Conservation (phyloP, 176 grass and related monocot species). For the Eragrostis nindensis region DNA sequence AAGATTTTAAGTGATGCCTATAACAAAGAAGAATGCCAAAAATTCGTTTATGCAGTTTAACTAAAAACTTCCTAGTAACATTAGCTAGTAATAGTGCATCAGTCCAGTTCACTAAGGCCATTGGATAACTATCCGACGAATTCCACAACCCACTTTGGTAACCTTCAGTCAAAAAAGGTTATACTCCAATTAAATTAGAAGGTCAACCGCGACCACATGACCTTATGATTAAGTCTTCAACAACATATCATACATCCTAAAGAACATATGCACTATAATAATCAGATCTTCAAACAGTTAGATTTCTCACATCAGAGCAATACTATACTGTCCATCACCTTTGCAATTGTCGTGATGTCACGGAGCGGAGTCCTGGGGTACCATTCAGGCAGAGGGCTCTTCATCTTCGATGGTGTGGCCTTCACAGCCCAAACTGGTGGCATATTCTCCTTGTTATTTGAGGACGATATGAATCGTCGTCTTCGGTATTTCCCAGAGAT, state of each 20-base stretch:
- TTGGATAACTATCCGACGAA: slow-evolving; percentile 6
- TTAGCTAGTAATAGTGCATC: neutral
- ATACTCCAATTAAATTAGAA: neutral
- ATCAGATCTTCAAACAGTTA: neutral
- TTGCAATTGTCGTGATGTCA: slow-evolving; percentile 65
- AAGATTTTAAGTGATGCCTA: neutral
- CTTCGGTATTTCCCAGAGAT: neutral
- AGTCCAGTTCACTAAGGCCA: neutral
- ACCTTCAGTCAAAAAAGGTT: neutral
- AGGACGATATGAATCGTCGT: slow-evolving; percentile 15
- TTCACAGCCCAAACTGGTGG: slow-evolving; percentile 39
- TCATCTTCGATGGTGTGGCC: slow-evolving; percentile 37
- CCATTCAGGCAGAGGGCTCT: slow-evolving; percentile 75
- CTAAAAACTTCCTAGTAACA: neutral
- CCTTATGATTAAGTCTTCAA: slow-evolving; percentile 2
- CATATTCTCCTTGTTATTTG: slow-evolving; percentile 58
- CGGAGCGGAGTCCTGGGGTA: slow-evolving; percentile 75
- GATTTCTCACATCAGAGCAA: neutral
- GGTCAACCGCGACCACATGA: neutral
- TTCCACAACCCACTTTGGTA: slow-evolving; percentile 2
- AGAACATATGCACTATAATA: neutral
- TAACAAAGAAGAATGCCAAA: slow-evolving; percentile 9
- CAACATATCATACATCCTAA: neutral
- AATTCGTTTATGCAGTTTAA: neutral
- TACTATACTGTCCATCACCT: slow-evolving; percentile 33